Evolutionary conservation across 2,329 filamentous ascomycete genomes (phyloP).

Genomic region (Calonectria ilicicola): DNA sequence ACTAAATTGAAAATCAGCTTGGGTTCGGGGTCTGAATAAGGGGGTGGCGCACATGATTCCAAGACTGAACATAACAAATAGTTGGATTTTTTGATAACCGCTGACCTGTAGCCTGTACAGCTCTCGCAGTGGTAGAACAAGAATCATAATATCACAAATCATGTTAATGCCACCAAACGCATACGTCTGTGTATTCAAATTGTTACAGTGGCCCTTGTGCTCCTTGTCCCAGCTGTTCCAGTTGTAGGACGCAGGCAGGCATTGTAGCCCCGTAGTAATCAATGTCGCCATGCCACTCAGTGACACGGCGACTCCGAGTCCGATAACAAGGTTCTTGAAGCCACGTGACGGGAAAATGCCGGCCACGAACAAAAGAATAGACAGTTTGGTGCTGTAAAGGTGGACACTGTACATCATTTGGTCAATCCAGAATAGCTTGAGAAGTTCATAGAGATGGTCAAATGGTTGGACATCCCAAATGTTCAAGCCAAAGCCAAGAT

Average conservation of each 20-base stretch:
- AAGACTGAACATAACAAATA: neutral
- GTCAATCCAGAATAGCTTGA: slow-evolving; percentile 36
- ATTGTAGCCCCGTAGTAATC: slow-evolving; percentile 31
- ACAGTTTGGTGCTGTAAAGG: slow-evolving; percentile 36
- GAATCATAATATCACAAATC: neutral
- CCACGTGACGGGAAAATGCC: slow-evolving; percentile 22
- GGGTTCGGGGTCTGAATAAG: too few relatives aligned
- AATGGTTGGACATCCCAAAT: slow-evolving; percentile 1
- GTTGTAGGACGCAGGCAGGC: slow-evolving; percentile 31
- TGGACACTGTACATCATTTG: slow-evolving; percentile 38
- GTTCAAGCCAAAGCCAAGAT: neutral
- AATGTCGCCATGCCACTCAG: slow-evolving; percentile 16
- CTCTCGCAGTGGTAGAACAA: neutral
- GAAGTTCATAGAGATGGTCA: slow-evolving; percentile 28
- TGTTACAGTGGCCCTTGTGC: slow-evolving; percentile 29
- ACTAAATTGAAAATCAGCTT: neutral
- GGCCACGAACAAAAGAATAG: slow-evolving; percentile 31
- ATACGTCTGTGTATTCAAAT: slow-evolving; percentile 34
- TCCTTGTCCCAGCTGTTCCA: slow-evolving; percentile 34
- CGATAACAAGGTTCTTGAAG: neutral
- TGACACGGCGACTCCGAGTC: neutral
- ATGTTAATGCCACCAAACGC: slow-evolving; percentile 26
- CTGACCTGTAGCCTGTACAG: neutral
- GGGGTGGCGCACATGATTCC: neutral
- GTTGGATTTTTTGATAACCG: neutral